Evolutionary conservation across 331 rosid genomes (phyloP), one percentile per base, ranked within the genome.

Genomic region (Pyrus hybrid): DNA sequence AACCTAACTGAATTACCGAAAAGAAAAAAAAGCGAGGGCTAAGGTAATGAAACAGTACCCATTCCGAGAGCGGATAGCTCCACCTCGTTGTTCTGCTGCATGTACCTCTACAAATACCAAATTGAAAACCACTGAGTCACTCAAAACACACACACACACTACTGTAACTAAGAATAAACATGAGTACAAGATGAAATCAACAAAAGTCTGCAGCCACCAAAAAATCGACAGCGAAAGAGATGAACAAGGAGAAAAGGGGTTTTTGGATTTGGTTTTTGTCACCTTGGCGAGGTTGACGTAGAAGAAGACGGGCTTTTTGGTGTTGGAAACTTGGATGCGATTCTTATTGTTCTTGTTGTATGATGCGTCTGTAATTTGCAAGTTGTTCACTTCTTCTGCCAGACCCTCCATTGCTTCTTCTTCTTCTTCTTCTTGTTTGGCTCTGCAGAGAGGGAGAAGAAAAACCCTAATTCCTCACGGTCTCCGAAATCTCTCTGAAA

Each of bases 261-360:
- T 16, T 33, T 33, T 33, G 37, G 35, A 13, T 47, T 47, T 47
- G 53, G 53, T 0, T 14, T 28, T 41, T 28, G 17, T n/a, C n/a
- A 84, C 87, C 83, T 84, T 84, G 61, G 87, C 85, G 18, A 80
- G 85, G 51, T 80, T 80, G 76, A 80, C 84, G 13, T 80, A 83
- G 64, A 83, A 80, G 61, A 83, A 83, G 79, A 84, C 82, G 61
- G 87, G 85, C 12, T 77, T 80, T 68, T 84, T 84, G 72, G 85
- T 74, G 33, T 70, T 77, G 3, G 83, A 84, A 37, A 77, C 87
- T 71, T 80, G 85, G 72, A 84, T 84, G 56, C 84, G 82, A 57
- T 83, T 83, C 76, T 53, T 80, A 68, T 77, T 49, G n/a, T 51
- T 83, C 74, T 29, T 72, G 67, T 20, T 35, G 41, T 62, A 9